Base-by-base conservation (phyloP, 2,329 filamentous ascomycete species). In the Clonostachys solani region DNA sequence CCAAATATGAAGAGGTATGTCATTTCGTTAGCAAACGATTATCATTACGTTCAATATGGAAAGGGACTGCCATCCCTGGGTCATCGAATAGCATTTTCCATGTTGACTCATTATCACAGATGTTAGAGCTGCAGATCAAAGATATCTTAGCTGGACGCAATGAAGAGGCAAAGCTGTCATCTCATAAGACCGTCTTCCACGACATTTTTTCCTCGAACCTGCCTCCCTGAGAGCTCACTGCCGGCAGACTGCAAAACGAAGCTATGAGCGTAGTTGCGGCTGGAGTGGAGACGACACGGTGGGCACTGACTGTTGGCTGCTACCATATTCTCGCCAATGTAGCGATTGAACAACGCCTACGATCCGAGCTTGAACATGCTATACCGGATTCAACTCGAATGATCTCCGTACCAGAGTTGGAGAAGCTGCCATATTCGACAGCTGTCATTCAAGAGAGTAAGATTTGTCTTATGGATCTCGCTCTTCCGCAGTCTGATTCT, bases 251-350 rank as follows among this genome's bases (percentile, higher is more conserved):
- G 6, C 52, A 52, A 7, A 53, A 61, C 9, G 69, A 73, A 17
- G 61, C 56, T n/a, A 40, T 55, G 15, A 50, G 56, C 1, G 41
- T 68, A 1, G 55, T 64, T 12, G 56, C 55, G 2, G 70, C 68
- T 4, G 70, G 66, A 4, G 66, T 63, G 12, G 60, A 68, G 37
- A 73, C 68, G 0, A 64, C 60, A 1, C 58, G 58, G 12, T 60
- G 59, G 53, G 55, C 61, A 0, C 54, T 74, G 16, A 52, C 60
- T 4, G 50, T 66, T 6, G 53, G 62, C 8, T 57, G 62, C 8
- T 72, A 61, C 53, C 49, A 67, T 57, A 51, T 72, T 3, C 61
- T 68, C 19, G 48, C 54, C 12, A 57, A 65, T 17, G 62, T 65
- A 0, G 5, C 49, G 0, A 56, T 66, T 5, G 51, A 65, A 2